Evolutionary conservation across 768 basidiomycete species (phyloP), one percentile per base, ranked within the genome.

Genomic region (Russula dissimulans): DNA sequence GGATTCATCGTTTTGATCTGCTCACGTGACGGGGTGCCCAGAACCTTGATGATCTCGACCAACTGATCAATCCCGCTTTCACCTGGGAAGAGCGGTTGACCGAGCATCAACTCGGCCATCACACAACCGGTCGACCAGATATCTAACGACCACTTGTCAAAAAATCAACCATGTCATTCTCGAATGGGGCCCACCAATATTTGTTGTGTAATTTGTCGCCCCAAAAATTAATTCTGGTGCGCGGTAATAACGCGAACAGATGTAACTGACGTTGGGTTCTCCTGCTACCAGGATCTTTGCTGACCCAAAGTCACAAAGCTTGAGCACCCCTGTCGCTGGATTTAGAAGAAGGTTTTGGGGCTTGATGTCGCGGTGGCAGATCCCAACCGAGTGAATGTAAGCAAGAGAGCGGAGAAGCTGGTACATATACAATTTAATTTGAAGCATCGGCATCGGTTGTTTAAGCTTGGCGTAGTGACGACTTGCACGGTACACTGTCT

Each of bases 1-100:
- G 97, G 97, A 75, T 99, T 99, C 97, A 99, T 99, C 67, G 97
- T 98, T 86, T 99, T 98, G 83, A 99, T 99, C 75, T 99, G 97
- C 71, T 98, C 97, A 67, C 95, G 80, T 60, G 97, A 95, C 3
- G 97, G 97, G 22, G 97, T 99, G 15, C 97, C 97, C 56, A 99
- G 84, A 46, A 99, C 94, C 74, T 99, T 99, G 86, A 99, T 99
- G 68, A 99, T 99, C 77, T 99, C 97, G 59, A 99, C 97, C 69
- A 99, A 73, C 77, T 99, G 97, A 76, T 99, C 97, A 69, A 99
- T 99, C 26, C 95, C 95, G 70, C 89, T 91, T 77, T 99, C 97
- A 61, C 97, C 97, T 3, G 97, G 97, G 84, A 99, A 99, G 57
- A 99, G 80, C 32, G 97, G 97, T 71, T 98, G 95, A 22, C 97